A percentile compares a stretch with the other conserved stretches of the same genome.
Evolutionary conservation across 768 basidiomycete genomes (phyloP).

Genomic region (Omphalotus guepiniiformis): DNA sequence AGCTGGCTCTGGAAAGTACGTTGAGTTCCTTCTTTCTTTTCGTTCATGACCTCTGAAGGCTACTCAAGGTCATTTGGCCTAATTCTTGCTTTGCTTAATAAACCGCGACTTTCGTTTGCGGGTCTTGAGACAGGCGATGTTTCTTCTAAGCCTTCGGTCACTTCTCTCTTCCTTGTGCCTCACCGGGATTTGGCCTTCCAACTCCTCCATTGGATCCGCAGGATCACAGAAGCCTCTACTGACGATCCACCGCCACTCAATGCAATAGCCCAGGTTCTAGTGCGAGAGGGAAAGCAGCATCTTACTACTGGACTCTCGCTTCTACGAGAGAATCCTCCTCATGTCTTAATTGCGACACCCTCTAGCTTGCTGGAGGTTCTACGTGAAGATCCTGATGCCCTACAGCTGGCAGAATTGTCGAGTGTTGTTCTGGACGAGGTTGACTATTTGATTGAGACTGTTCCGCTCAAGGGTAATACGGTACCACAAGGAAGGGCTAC

Average conservation of each 20-base stretch:
- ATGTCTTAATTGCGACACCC: conserved; percentile 70
- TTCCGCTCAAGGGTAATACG: conserved; percentile 31
- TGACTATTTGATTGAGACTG: conserved; percentile 62
- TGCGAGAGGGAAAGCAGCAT: conserved; percentile 45
- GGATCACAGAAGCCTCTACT: conserved; percentile 32
- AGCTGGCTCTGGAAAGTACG: conserved; percentile 81
- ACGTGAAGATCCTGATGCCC: conserved; percentile 34
- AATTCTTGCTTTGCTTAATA: conserved; percentile 60
- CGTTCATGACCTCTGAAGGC: neutral
- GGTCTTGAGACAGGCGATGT: conserved; percentile 13
- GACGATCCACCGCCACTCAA: conserved; percentile 29
- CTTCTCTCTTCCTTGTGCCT: conserved; percentile 63
- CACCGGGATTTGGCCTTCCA: conserved; percentile 72
- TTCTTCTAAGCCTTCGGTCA: conserved; percentile 30
- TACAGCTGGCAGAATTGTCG: conserved; percentile 45
- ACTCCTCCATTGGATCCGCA: conserved; percentile 59
- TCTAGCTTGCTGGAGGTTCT: conserved; percentile 60
- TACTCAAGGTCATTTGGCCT: conserved; percentile 64
- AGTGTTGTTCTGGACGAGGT: conserved; percentile 73
- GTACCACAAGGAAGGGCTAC: conserved; percentile 25
- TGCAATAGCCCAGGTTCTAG: conserved; percentile 55
- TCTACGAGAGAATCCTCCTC: conserved; percentile 46
- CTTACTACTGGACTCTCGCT: conserved; percentile 34
- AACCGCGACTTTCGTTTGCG: conserved; percentile 31
- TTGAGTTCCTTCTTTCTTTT: conserved; percentile 11